Conservation (phyloP, 2,329 filamentous ascomycete genomes). For the Diatrype stigma region DNA sequence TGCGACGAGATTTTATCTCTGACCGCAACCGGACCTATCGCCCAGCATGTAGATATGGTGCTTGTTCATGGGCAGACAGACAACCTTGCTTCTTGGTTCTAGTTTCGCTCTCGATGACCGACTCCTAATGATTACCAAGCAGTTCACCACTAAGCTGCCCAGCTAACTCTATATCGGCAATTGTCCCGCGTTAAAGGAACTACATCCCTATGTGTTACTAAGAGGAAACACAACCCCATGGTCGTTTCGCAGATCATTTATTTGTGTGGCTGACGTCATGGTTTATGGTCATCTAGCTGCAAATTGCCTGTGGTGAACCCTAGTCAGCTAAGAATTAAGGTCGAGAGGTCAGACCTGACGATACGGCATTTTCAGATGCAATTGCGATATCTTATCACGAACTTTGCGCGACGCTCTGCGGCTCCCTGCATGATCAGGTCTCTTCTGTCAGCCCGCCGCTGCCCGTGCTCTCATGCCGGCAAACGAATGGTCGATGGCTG, state of each 20-base stretch:
- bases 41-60: too few species aligned
- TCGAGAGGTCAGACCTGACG: background rate
- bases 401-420: background rate
- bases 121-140: background rate
- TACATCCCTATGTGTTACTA: background rate
- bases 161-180: background rate
- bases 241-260: background rate
- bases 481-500: background rate
- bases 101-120: background rate
- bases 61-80: too few species aligned
- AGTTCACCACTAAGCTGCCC: background rate
- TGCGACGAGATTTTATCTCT: too few species aligned
- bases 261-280: background rate
- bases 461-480: background rate
- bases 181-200: background rate
- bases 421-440: background rate
- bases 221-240: background rate
- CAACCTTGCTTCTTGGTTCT: too few species aligned
- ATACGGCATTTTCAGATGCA: background rate
- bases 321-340: too few species aligned
- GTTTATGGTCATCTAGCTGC: background rate
- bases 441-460: background rate
- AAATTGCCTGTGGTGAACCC: background rate
- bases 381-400: background rate
- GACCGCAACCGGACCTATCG: too few species aligned